Conservation (phyloP, 371 early-diverging fungal species). For the Mortierella sp. region DNA sequence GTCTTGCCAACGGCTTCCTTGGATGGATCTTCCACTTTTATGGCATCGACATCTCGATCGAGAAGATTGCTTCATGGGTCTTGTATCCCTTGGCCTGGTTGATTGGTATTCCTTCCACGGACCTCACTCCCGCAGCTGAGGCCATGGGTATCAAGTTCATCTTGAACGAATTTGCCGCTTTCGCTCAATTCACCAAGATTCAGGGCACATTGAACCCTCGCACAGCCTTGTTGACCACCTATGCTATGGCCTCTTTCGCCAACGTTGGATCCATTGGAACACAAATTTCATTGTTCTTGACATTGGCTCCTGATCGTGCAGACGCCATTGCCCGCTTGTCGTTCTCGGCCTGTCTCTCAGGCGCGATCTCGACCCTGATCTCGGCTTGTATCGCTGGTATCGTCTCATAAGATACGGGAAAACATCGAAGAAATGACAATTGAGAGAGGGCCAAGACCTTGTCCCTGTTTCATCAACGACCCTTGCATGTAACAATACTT, state of each 20-base stretch:
- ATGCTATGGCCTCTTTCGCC: conserved; percentile 91
- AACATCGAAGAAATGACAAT: conserved; percentile 46
- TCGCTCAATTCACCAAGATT: conserved; percentile 58
- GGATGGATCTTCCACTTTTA: conserved; percentile 84
- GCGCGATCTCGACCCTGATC: conserved; percentile 84
- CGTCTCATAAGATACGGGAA: conserved; percentile 62
- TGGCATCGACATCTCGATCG: conserved; percentile 72
- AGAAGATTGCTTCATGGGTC: conserved; percentile 79
- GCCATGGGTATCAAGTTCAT: conserved; percentile 89
- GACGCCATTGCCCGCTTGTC: conserved; percentile 81
- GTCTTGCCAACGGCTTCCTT: conserved; percentile 74
- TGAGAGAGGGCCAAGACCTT: conserved; percentile 81
- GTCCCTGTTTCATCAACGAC: no score
- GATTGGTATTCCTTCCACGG: conserved; percentile 77
- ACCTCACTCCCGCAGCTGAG: conserved; percentile 73
- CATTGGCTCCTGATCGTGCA: conserved; percentile 84
- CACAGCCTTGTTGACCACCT: conserved; percentile 69
- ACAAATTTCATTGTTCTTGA: conserved; percentile 83
- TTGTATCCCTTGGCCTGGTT: conserved; percentile 86
- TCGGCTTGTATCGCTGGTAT: conserved; percentile 89
- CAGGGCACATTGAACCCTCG: conserved; percentile 56
- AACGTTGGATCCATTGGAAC: conserved; percentile 90
- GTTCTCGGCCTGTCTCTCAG: conserved; percentile 83
- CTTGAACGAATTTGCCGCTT: conserved; percentile 94
- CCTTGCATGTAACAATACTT: no score